Evolutionary conservation across 306 rosid genomes (phyloP), one percentile per base, ranked within the genome.

Genomic region (Vicia villosa): DNA sequence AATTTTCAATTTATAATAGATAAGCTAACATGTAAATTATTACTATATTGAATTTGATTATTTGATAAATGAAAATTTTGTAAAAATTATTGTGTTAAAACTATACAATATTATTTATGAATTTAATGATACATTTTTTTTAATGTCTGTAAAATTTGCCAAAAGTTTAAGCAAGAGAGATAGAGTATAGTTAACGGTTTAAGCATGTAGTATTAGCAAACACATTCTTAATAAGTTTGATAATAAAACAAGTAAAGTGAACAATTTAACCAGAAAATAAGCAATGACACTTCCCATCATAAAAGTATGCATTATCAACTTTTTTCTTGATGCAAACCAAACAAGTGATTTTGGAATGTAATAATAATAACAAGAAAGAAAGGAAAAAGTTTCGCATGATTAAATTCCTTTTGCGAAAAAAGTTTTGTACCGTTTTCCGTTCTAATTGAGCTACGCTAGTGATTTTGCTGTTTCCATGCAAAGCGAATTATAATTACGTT

Each of bases 341-440:
- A 63, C 43, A 47, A 36, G 75, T n/a, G 47, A 68, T 22, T 47
- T 24, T 32, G 63, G 38, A 10, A 65, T 13, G 54, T 28, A 45
- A 65, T 66, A 26, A 60, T 69, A 69, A 38, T 68, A 68, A 24
- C 5, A 3, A 15, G n/a, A 71, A 78, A 59, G 77, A 65, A 57
- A 28, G 57, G 12, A 52, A 38, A 77, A 78, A 72, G 74, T 45
- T 14, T 10, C 8, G 78, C 1, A 78, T 56, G 63, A 64, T 78
- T 78, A 65, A 14, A 11, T 10, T 72, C 41, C 58, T 72, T 78
- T 78, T 65, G 20, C 32, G 10, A 34, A 34, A 6, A 34, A 46
- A 58, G 40, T 37, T 2, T 26, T 63, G 45, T 51, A 59, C 41
- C 28, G 61, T 52, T n/a, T n/a, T 30, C 37, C 8, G 36, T 12